Conservation (phyloP, 2,329 filamentous ascomycete species). For the Cordyceps farinosa region DNA sequence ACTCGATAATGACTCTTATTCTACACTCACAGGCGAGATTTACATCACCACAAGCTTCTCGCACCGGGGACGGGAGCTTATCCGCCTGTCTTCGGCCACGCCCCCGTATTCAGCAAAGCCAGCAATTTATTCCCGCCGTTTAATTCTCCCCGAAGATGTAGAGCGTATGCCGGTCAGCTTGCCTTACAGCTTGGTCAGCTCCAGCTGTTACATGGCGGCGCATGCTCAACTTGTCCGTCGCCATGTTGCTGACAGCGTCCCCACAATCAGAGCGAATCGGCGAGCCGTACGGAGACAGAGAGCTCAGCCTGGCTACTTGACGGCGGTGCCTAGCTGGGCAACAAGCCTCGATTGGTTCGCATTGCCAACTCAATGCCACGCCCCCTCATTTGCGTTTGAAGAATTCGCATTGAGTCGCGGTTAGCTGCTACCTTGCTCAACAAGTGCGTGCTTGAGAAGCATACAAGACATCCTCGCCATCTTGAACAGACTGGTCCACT, state of each 20-base stretch:
- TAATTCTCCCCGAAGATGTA: neutral
- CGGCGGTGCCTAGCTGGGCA: neutral
- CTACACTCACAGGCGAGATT: too few relatives aligned
- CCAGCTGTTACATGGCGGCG: neutral
- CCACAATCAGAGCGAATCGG: slow-evolving; percentile 1
- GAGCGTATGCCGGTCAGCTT: neutral
- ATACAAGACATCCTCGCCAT: neutral
- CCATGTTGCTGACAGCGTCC: neutral
- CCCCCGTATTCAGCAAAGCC: neutral
- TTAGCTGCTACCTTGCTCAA: neutral
- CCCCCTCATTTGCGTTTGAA: neutral
- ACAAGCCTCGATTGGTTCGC: neutral
- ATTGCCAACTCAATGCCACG: neutral
- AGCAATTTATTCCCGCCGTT: neutral
- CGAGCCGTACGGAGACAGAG: neutral
- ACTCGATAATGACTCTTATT: too few relatives aligned
- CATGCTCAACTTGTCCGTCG: neutral
- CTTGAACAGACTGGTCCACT: neutral
- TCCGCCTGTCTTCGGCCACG: too few relatives aligned
- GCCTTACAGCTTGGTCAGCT: slow-evolving; percentile 1
- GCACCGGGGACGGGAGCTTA: too few relatives aligned
- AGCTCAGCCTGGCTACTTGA: neutral
- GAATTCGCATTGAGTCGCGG: neutral
- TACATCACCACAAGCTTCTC: too few relatives aligned
- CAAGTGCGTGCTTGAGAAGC: neutral